A percentile compares a stretch with the other conserved stretches of the same genome.
These are phyloP conservation scores for Salix suchowensis DNA, from an alignment of 345 rosid genomes.

Conservation along the genomic window DNA sequence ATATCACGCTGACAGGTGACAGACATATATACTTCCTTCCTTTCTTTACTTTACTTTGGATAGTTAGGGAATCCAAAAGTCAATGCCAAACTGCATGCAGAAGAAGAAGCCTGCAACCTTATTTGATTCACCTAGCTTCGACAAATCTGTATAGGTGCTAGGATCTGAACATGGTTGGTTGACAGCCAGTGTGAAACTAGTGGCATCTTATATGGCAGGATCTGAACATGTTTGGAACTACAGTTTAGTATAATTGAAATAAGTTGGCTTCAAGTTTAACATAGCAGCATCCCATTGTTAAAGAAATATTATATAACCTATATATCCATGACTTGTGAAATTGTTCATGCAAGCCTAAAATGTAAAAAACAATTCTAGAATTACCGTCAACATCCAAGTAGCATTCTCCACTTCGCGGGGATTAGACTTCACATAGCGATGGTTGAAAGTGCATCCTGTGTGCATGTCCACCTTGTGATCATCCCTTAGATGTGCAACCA, in stretches of 20 bases:
- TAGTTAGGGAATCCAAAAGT: not conserved
- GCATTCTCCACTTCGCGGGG: slow-evolving; percentile 85
- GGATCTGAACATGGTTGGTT: not conserved
- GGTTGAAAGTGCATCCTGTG: slow-evolving; percentile 69
- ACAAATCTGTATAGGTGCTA: not conserved
- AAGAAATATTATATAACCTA: not conserved
- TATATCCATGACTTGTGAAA: not conserved
- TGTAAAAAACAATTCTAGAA: not conserved
- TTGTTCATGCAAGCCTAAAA: not conserved
- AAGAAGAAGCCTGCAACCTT: not conserved
- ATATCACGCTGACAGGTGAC: not conserved
- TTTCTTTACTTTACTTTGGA: not conserved
- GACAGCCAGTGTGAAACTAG: not conserved
- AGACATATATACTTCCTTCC: not conserved
- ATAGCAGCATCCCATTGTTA: not conserved
- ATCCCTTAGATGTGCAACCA: slow-evolving; percentile 70
- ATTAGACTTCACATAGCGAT: slow-evolving; percentile 74
- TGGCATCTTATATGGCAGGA: not conserved
- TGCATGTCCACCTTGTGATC: slow-evolving; percentile 87
- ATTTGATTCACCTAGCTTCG: not conserved
- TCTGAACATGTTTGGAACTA: not conserved
- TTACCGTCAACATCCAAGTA: slow-evolving; percentile 57
- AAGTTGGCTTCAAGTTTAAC: not conserved
- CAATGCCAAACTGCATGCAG: not conserved
- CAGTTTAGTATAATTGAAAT: not conserved